Evolutionary conservation across 306 rosid genomes (phyloP).

Genomic region (Corylus avellana): DNA sequence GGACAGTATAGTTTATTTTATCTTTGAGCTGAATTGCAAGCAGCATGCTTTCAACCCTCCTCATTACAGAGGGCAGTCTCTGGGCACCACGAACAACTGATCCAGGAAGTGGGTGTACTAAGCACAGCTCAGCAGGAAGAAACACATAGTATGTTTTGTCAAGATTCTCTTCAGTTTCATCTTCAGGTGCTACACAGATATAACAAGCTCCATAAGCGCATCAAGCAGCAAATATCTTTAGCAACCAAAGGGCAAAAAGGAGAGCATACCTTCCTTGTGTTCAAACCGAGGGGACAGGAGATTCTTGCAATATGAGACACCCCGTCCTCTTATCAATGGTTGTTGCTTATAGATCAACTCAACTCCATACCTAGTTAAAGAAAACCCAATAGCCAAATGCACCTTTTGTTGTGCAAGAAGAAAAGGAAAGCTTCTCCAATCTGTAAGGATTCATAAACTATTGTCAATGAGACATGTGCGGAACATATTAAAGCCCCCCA

Average conservation of each 20-base stretch:
- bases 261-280: constrained; percentile 73
- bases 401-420: constrained; percentile 69
- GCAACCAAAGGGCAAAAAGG: constrained; percentile 20
- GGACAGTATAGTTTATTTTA: constrained; percentile 69
- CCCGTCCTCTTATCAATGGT: constrained; percentile 92
- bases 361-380: constrained; percentile 82
- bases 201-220: constrained; percentile 29
- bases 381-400: constrained; percentile 64
- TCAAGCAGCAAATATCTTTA: constrained; percentile 15
- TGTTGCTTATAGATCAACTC: constrained; percentile 81
- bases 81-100: constrained; percentile 98
- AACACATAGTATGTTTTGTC: constrained; percentile 95
- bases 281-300: constrained; percentile 94
- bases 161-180: constrained; percentile 74
- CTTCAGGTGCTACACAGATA: constrained; percentile 55
- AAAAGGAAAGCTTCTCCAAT: constrained; percentile 64
- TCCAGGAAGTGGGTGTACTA: constrained; percentile 91
- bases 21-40: constrained; percentile 86
- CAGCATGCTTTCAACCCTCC: constrained; percentile 98
- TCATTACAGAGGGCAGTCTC: constrained; percentile 96
- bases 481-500: constrained; percentile 39
- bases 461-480: constrained; percentile 37
- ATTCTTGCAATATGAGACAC: constrained; percentile 98
- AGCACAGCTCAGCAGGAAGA: constrained; percentile 94
- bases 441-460: constrained; percentile 49